Evolutionary conservation across 2,329 filamentous ascomycete species (phyloP).

Genomic region (Colletotrichum falcatum): DNA sequence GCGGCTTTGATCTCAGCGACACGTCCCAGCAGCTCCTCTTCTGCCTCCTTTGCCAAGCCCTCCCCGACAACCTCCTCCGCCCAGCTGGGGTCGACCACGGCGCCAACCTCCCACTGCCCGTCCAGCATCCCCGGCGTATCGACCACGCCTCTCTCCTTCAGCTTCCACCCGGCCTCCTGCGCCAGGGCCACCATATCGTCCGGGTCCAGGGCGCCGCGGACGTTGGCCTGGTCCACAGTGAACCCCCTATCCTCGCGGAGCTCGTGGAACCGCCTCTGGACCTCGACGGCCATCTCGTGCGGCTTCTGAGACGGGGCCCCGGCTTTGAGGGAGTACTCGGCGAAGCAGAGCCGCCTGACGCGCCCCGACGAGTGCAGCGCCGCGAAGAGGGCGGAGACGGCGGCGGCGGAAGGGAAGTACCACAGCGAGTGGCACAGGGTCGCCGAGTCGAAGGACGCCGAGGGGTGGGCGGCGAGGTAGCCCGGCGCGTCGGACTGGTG

Average conservation of each 20-base stretch:
- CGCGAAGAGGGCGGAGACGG: constrained; percentile 18
- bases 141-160: constrained; percentile 15
- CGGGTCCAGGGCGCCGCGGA: constrained; percentile 31
- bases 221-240: constrained; percentile 16
- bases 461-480: constrained; percentile 19
- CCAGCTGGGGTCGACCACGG: constrained; percentile 29
- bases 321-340: constrained; percentile 26
- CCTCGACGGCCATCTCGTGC: constrained; percentile 35
- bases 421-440: constrained; percentile 38
- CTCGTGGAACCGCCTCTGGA: constrained; percentile 17
- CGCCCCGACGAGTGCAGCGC: not conserved
- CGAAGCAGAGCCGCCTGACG: constrained; percentile 23
- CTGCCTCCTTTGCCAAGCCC: constrained; percentile 8
- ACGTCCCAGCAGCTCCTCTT: constrained; percentile 30
- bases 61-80: constrained; percentile 12
- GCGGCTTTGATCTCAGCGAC: constrained; percentile 6
- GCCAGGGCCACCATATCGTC: constrained; percentile 28
- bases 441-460: constrained; percentile 13
- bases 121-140: constrained; percentile 37
- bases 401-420: constrained; percentile 30
- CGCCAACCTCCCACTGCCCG: constrained; percentile 34
- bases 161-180: constrained; percentile 24
- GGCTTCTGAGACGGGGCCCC: constrained; percentile 16
- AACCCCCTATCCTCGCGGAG: constrained; percentile 17
- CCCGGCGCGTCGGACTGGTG: constrained; percentile 19